Conservation (phyloP, 805 yeast genomes). For the Tetrapisispora taiwanensis region DNA sequence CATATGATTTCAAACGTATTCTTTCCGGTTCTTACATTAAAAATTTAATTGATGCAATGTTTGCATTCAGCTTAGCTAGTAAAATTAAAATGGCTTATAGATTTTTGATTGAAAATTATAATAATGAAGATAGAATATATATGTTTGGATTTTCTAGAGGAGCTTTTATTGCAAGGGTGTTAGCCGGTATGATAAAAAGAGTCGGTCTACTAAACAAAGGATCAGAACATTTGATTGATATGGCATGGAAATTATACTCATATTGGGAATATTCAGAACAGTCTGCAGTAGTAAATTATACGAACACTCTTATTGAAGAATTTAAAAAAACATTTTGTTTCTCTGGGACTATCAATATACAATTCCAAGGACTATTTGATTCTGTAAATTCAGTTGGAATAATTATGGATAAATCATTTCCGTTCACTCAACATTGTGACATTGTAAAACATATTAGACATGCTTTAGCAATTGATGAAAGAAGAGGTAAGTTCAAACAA, state of each 20-base stretch:
- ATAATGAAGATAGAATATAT: constrained; percentile 40
- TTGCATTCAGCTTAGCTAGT: constrained; percentile 45
- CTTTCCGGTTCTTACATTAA: constrained; percentile 12
- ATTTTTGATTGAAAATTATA: constrained; percentile 41
- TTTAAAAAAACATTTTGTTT: constrained; percentile 47
- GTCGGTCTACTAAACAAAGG: constrained; percentile 53
- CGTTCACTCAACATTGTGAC: constrained; percentile 41
- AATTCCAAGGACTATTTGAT: constrained; percentile 61
- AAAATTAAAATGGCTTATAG: constrained; percentile 51
- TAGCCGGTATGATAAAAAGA: constrained; percentile 55
- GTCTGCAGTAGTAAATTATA: constrained; percentile 36
- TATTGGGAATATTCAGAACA: constrained; percentile 54
- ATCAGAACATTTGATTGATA: constrained; percentile 42
- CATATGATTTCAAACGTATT: constrained; percentile 14
- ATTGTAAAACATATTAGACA: constrained; percentile 53
- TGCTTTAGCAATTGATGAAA: constrained; percentile 58
- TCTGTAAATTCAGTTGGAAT: constrained; percentile 60
- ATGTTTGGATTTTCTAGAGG: constrained; percentile 59
- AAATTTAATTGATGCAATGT: constrained; percentile 33
- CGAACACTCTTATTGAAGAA: constrained; percentile 40
- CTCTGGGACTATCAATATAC: constrained; percentile 33
- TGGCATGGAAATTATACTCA: constrained; percentile 55
- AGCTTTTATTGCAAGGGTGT: constrained; percentile 52
- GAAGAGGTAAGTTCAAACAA: constrained; percentile 54
- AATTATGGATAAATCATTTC: constrained; percentile 47